A percentile compares a stretch with the other conserved stretches of the same genome.
These are phyloP conservation scores for Fusarium camptoceras DNA, from an alignment of 2,329 filamentous ascomycete species.

Conservation along the genomic window DNA sequence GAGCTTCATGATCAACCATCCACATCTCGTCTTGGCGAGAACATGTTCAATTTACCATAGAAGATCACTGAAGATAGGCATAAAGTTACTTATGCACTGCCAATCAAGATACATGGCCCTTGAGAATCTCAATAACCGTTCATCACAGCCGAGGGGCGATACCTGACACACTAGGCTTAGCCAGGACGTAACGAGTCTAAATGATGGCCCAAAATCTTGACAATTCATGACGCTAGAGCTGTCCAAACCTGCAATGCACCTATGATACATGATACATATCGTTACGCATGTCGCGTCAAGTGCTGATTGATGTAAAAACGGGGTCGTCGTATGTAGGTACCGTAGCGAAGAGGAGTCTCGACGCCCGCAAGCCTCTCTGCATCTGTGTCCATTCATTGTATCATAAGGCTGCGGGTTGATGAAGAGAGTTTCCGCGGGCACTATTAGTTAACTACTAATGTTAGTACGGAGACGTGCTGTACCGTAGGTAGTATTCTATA, in stretches of 20 bases:
- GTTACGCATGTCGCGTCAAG: conserved; percentile 23
- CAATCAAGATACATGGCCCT: conserved; percentile 7
- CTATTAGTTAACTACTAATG: not conserved
- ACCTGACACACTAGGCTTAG: conserved; percentile 31
- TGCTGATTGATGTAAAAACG: conserved; percentile 4
- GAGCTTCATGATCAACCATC: not conserved
- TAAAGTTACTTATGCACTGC: conserved; percentile 1
- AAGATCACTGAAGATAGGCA: conserved; percentile 9
- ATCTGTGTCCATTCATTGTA: not conserved
- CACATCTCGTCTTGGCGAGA: conserved; percentile 17
- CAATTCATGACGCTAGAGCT: conserved; percentile 20
- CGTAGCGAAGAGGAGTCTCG: not conserved
- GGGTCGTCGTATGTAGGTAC: not conserved
- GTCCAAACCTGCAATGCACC: not conserved
- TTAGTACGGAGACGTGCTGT: conserved; percentile 1
- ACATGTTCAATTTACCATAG: conserved; percentile 1
- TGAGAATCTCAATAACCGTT: conserved; percentile 10
- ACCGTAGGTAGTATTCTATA: not conserved
- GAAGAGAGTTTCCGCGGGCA: conserved; percentile 2
- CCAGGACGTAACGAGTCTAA: conserved; percentile 14
- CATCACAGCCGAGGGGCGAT: conserved; percentile 26
- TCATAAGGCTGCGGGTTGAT: conserved; percentile 7
- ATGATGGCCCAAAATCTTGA: conserved; percentile 14
- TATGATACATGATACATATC: not conserved
- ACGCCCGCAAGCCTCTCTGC: conserved; percentile 17